These are phyloP conservation scores for Hypoxylon sp. DNA, from an alignment of 2,329 filamentous ascomycete species.

Conservation along the genomic window DNA sequence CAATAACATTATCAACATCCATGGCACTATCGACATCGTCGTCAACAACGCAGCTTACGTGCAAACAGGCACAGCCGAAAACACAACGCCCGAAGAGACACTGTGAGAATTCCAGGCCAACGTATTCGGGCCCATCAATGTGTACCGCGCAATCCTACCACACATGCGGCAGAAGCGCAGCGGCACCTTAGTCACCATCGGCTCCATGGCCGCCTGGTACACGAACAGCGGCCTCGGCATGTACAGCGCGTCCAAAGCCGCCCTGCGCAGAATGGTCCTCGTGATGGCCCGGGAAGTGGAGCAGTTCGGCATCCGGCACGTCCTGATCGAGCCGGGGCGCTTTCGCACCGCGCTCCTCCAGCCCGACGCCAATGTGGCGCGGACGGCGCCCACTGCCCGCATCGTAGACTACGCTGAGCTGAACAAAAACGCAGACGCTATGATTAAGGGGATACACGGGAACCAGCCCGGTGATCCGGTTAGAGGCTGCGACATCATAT, in stretches of 20 bases:
- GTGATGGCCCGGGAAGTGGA: constrained; percentile 4
- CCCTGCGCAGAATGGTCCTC: constrained; percentile 42
- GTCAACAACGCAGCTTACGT: constrained; percentile 65
- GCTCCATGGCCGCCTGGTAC: constrained; percentile 54
- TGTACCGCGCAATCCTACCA: constrained; percentile 56
- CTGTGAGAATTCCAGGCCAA: constrained; percentile 56
- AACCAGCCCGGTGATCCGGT: constrained; percentile 52
- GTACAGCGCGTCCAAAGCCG: constrained; percentile 58
- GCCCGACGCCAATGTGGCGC: constrained; percentile 39
- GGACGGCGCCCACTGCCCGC: constrained; percentile 8
- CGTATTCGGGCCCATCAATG: constrained; percentile 57
- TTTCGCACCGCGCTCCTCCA: constrained; percentile 55
- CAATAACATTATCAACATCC: constrained; percentile 57
- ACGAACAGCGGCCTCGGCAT: constrained; percentile 49
- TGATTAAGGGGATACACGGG: constrained; percentile 30
- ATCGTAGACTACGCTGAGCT: constrained; percentile 40
- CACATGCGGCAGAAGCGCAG: constrained; percentile 54
- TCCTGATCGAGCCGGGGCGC: constrained; percentile 57
- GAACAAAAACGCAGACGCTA: constrained; percentile 26
- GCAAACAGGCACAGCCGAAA: constrained; percentile 61
- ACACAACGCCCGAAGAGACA: constrained; percentile 50
- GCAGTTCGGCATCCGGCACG: constrained; percentile 54
- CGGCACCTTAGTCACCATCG: constrained; percentile 57
- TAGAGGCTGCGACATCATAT: constrained; percentile 54
- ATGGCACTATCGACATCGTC: constrained; percentile 61